Conservation (phyloP, 2,329 filamentous ascomycete genomes). For the Immersiporthe knoxdaviesiana region DNA sequence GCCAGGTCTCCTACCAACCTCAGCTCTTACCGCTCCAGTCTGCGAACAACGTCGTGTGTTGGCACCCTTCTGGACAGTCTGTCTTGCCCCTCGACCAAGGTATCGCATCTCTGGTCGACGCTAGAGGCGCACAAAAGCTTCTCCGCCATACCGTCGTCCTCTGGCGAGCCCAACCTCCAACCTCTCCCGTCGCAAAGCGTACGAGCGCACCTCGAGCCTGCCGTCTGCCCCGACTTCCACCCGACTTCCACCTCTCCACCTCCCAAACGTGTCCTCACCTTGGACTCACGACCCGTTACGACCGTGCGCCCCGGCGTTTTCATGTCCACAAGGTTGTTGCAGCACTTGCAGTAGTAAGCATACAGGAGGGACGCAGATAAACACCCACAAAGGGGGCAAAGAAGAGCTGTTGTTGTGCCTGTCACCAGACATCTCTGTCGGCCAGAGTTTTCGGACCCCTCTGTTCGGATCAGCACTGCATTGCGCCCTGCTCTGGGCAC, state of each 20-base stretch:
- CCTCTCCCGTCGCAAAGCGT: not conserved
- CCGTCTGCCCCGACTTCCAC: not conserved
- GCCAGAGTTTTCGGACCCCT: not conserved
- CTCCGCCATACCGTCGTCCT: not conserved
- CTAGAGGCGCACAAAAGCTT: not conserved
- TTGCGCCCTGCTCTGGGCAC: conserved; percentile 11
- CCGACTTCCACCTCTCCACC: not conserved
- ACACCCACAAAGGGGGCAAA: not conserved
- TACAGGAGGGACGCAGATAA: conserved; percentile 11
- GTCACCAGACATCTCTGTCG: conserved; percentile 18
- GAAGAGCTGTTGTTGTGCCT: conserved; percentile 17
- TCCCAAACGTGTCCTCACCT: conserved; percentile 1
- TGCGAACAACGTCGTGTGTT: not conserved
- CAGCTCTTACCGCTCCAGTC: not conserved
- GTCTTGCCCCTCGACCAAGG: not conserved
- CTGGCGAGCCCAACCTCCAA: not conserved
- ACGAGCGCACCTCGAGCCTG: not conserved
- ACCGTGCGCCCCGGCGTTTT: not conserved
- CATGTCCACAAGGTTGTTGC: conserved; percentile 12
- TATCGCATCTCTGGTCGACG: not conserved
- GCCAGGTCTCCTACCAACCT: not conserved
- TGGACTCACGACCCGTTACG: not conserved
- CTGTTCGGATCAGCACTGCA: not conserved
- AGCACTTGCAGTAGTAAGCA: conserved; percentile 16
- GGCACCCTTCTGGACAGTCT: not conserved